Evolutionary conservation across 2,329 filamentous ascomycete genomes (phyloP), one percentile per base, ranked within the genome.

Genomic region (Paracamarosporium sp.): DNA sequence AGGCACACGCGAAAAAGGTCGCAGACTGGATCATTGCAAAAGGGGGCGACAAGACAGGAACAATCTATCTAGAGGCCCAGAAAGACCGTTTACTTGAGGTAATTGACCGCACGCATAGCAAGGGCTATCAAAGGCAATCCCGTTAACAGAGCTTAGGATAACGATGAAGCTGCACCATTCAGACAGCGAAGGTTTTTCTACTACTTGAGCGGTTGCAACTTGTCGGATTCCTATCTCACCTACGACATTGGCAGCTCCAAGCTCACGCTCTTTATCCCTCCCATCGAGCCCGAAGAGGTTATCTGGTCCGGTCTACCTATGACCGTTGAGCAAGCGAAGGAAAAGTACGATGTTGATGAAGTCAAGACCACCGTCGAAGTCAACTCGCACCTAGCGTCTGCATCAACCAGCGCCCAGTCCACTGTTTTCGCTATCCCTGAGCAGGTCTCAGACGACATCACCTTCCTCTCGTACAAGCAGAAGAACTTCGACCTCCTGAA

Each of bases 261-360:
- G 67, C 86, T 93, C 38, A 96, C 89, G 2, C 87, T 99, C 47
- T 99, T 93, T 80, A 94, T 99, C 68, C 94, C 95, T 2, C 91
- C 93, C 15, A 86, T 93, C 68, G 88, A 97, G 67, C 86, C 92
- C n/a, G 91, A 95, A 41, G 88, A 88, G 53, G 93, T 98, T 57
- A 92, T 98, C 72, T 99, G 94, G 94, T 91, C 90, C 27, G 95
- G 95, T 12, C 84, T 98, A 15, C 95, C 94, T 0, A 81, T 96
- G 59, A 91, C 88, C 33, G 79, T 85, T 31, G 84, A 90, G 40
- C 90, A 97, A 71, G 94, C 94, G 6, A 80, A 90, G 59, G 79
- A 85, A 46, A 84, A 86, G 62, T 98, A 79, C 66, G 79, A 82
- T 50, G 73, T 82, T 43, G 94, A 98, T 74, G 82, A 86, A 33